Conservation (phyloP, 1,284 basidiomycete species). For the Trichosporon inkin region DNA sequence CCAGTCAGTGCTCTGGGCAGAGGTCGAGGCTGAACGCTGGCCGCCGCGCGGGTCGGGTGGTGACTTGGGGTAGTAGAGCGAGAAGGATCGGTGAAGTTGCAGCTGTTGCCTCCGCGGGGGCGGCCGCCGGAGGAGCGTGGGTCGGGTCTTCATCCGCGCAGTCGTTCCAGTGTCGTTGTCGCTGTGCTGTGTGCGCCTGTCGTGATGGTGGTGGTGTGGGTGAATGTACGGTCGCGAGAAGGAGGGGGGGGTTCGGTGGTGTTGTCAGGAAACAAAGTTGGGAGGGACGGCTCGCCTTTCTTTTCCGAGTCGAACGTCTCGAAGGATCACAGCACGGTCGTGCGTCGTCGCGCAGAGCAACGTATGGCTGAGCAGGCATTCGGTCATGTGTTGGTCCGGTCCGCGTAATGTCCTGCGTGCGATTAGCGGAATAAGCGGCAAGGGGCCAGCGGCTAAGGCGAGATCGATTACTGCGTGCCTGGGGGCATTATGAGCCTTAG, state of each 20-base stretch:
- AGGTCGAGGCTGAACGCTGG: conserved; percentile 30
- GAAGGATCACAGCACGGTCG: neutral
- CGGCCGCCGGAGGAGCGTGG: neutral
- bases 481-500: neutral
- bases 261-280: conserved; percentile 1
- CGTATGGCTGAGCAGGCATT: neutral
- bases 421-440: conserved; percentile 4
- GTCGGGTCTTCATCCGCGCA: conserved; percentile 11
- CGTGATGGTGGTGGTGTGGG: neutral
- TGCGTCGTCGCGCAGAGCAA: conserved; percentile 4
- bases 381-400: conserved; percentile 8
- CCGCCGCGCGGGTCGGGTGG: conserved; percentile 27
- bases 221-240: neutral
- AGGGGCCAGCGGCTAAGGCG: neutral
- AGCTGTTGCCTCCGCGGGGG: conserved; percentile 9
- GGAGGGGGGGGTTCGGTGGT: neutral
- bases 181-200: neutral
- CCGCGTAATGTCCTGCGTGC: neutral
- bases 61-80: conserved; percentile 22
- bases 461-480: neutral
- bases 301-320: neutral
- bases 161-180: neutral
- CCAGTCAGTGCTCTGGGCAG: conserved; percentile 38
- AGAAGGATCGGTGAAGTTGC: conserved; percentile 14
- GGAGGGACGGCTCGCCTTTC: conserved; percentile 6